phyloP scores from a whole-genome alignment of 2,329 filamentous ascomycete species.

The Trichoderma polysporum region DNA sequence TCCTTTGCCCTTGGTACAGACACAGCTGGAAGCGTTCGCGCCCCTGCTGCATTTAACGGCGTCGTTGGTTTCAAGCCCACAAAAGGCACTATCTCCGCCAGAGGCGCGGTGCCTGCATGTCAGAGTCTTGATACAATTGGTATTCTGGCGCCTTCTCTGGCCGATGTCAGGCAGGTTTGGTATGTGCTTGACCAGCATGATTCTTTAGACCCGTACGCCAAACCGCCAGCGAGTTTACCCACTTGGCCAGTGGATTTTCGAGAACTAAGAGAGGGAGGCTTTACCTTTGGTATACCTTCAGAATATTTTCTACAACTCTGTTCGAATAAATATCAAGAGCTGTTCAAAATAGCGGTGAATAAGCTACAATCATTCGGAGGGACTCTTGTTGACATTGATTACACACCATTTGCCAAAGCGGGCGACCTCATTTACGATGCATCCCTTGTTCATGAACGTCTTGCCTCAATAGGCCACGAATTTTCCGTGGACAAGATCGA shows the following conservation, averaged over 20 bases:
- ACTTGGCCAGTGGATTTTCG: constrained; percentile 11
- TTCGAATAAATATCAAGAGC: neutral
- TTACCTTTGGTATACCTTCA: neutral
- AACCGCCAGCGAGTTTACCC: neutral
- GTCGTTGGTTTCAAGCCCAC: constrained; percentile 22
- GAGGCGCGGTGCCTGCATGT: neutral
- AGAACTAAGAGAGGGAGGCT: neutral
- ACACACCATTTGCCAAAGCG: neutral
- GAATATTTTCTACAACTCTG: neutral
- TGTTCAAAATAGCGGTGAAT: neutral
- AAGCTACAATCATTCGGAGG: neutral
- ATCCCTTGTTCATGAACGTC: constrained; percentile 8
- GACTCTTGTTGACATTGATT: neutral
- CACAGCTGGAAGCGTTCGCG: constrained; percentile 25
- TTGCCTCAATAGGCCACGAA: constrained; percentile 9
- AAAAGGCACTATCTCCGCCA: constrained; percentile 5
- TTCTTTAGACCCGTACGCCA: constrained; percentile 2
- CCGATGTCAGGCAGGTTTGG: constrained; percentile 4
- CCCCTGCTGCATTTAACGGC: constrained; percentile 26
- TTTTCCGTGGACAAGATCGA: neutral
- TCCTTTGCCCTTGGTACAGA: constrained; percentile 26
- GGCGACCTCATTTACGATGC: constrained; percentile 7
- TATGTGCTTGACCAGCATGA: constrained; percentile 5
- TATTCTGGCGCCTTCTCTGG: neutral
- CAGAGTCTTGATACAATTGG: constrained; percentile 4